Conservation (phyloP, 164 flowering plant genomes). For the Tinospora cordifolia region DNA sequence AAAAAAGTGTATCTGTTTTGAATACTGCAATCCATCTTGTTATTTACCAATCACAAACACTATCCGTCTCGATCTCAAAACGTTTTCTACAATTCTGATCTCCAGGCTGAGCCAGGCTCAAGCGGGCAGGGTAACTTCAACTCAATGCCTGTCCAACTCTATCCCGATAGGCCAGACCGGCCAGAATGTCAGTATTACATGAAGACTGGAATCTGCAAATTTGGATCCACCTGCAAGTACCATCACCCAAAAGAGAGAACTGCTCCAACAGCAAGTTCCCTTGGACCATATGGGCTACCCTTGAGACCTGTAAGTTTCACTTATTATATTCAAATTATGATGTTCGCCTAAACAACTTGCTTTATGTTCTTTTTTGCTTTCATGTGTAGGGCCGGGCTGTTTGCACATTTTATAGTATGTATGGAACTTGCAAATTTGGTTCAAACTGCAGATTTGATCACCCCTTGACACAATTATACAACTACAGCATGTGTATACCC, state of each 20-base stretch:
- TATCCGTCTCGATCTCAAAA: constrained; percentile 34
- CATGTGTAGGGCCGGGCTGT: constrained; percentile 49
- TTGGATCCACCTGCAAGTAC: constrained; percentile 70
- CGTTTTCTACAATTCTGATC: constrained; percentile 29
- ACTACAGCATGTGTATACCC: constrained; percentile 14
- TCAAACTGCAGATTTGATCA: constrained; percentile 21
- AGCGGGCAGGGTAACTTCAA: constrained; percentile 27
- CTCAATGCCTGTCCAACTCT: constrained; percentile 21
- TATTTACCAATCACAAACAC: constrained; percentile 28
- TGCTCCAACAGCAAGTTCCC: constrained; percentile 26
- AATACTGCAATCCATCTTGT: not conserved
- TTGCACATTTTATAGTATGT: constrained; percentile 43
- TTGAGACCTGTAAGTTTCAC: constrained; percentile 63
- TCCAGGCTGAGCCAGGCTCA: constrained; percentile 34
- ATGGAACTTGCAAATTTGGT: constrained; percentile 39
- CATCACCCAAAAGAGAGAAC: constrained; percentile 68
- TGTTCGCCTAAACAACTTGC: not conserved
- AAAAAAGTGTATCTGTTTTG: not conserved
- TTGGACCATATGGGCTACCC: constrained; percentile 60
- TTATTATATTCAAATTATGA: not conserved
- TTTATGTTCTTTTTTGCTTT: not conserved
- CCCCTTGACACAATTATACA: constrained; percentile 17
- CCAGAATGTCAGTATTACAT: constrained; percentile 79
- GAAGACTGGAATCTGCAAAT: constrained; percentile 74
- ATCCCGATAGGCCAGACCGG: constrained; percentile 74